phyloP scores from a whole-genome alignment of 2,329 filamentous ascomycete species.

The Epichloe elymi region DNA sequence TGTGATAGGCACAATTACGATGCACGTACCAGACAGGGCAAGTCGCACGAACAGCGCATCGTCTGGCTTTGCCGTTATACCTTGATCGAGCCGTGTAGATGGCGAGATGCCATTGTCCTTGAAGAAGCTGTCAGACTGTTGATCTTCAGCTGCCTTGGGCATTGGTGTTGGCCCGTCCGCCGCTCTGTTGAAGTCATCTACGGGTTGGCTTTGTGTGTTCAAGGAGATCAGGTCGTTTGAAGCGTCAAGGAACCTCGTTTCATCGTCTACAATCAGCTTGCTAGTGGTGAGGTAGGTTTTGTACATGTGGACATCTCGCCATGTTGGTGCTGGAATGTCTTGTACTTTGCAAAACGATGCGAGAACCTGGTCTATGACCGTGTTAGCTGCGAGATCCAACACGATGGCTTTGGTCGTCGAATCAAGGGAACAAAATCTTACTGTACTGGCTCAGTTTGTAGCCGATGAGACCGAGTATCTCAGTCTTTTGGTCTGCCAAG shows the following conservation, averaged over 20 bases:
- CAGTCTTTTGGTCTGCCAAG: slow-evolving; percentile 45
- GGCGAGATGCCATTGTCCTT: slow-evolving; percentile 2
- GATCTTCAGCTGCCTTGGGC: slow-evolving; percentile 8
- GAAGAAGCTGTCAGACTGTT: slow-evolving; percentile 3
- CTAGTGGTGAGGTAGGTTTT: slow-evolving; percentile 41
- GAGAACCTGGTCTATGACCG: slow-evolving; percentile 39
- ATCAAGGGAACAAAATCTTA: slow-evolving; percentile 21
- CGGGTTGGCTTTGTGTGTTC: slow-evolving; percentile 3
- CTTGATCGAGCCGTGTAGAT: slow-evolving; percentile 1
- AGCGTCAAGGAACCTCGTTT: slow-evolving; percentile 46
- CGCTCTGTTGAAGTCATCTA: slow-evolving; percentile 4
- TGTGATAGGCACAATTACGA: slow-evolving; percentile 41
- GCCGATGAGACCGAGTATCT: slow-evolving; percentile 48
- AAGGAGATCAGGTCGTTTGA: slow-evolving; percentile 39
- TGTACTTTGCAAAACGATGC: slow-evolving; percentile 42
- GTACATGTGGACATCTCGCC: slow-evolving; percentile 33
- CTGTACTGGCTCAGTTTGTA: slow-evolving; percentile 57
- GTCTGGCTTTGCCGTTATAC: not conserved
- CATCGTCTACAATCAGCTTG: slow-evolving; percentile 42
- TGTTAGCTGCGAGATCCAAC: slow-evolving; percentile 4
- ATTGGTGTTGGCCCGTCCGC: slow-evolving; percentile 14
- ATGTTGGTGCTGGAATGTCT: slow-evolving; percentile 32
- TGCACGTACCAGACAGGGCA: slow-evolving; percentile 9
- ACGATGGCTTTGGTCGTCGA: not conserved
- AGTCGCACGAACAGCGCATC: slow-evolving; percentile 1